These are phyloP conservation scores for Trichoderma cornu-damae DNA, from an alignment of 2,329 filamentous ascomycete genomes.

Conservation along the genomic window DNA sequence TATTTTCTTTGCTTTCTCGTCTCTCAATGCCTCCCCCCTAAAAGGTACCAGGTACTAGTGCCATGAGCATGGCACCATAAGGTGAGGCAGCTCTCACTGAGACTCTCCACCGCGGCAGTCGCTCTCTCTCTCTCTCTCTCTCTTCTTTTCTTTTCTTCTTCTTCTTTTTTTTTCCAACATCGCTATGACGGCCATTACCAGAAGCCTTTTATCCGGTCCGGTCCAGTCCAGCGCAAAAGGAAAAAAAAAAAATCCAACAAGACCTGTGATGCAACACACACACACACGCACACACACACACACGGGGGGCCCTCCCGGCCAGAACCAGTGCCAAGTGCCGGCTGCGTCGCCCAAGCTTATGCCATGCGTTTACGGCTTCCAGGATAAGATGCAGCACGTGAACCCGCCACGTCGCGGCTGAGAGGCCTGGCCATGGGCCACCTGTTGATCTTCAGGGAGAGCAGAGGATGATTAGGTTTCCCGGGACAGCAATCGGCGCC, in stretches of 20 bases:
- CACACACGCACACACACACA: no score
- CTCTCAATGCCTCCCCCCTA: not conserved
- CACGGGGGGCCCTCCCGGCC: no score
- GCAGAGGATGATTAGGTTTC: conserved; percentile 8
- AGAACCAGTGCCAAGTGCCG: not conserved
- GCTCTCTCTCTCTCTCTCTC: not conserved
- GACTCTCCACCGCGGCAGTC: conserved; percentile 6
- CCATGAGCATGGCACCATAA: no score
- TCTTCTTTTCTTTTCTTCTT: no score
- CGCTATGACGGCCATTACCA: not conserved
- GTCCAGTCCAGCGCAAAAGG: not conserved
- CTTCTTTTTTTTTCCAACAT: no score
- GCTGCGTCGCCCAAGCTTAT: not conserved
- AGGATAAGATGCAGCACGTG: not conserved
- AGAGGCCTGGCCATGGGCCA: not conserved
- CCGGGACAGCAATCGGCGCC: conserved; percentile 13
- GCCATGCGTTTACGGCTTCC: not conserved
- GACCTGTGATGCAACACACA: not conserved
- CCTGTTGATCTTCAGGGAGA: conserved; percentile 15
- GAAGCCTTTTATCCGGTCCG: no score
- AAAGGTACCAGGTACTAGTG: not conserved
- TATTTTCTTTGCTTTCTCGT: not conserved
- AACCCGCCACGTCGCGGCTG: not conserved
- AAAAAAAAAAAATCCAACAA: no score
- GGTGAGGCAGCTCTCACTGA: not conserved